Evolutionary conservation across 2,329 filamentous ascomycete species (phyloP).

Genomic region (Cadophora malorum): DNA sequence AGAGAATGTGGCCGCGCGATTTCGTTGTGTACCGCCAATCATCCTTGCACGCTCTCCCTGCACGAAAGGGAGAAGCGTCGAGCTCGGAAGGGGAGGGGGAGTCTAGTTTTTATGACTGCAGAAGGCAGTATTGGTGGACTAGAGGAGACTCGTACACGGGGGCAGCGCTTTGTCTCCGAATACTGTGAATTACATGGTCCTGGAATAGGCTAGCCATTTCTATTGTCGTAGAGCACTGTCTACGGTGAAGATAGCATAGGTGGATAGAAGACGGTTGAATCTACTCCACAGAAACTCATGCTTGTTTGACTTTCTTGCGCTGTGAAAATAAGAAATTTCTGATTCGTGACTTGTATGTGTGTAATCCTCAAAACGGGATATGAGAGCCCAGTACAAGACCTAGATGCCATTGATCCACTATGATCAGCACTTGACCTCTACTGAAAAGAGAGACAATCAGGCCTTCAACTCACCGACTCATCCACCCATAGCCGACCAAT

Average conservation of each 20-base stretch:
- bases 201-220: conserved; percentile 24
- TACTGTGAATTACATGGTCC: conserved; percentile 18
- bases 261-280: conserved; percentile 31
- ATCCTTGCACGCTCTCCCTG: conserved; percentile 31
- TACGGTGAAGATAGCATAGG: conserved; percentile 19
- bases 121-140: conserved; percentile 27
- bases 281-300: conserved; percentile 19
- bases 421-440: too few species aligned
- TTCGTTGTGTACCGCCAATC: conserved; percentile 36
- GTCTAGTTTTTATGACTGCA: conserved; percentile 25
- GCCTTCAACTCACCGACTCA: background rate
- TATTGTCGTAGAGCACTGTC: conserved; percentile 22
- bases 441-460: too few species aligned
- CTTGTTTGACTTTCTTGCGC: conserved; percentile 2
- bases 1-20: conserved; percentile 29
- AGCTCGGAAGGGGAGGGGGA: conserved; percentile 28
- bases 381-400: too few species aligned
- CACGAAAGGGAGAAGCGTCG: conserved; percentile 17
- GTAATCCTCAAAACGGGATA: too few species aligned
- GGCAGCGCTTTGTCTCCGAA: conserved; percentile 26
- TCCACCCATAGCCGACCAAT: background rate
- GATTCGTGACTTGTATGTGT: background rate
- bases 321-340: background rate
- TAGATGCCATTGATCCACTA: too few species aligned
- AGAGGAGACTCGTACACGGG: conserved; percentile 29